Base-by-base conservation (phyloP, 768 basidiomycete species). In the Leccinum imitatum region DNA sequence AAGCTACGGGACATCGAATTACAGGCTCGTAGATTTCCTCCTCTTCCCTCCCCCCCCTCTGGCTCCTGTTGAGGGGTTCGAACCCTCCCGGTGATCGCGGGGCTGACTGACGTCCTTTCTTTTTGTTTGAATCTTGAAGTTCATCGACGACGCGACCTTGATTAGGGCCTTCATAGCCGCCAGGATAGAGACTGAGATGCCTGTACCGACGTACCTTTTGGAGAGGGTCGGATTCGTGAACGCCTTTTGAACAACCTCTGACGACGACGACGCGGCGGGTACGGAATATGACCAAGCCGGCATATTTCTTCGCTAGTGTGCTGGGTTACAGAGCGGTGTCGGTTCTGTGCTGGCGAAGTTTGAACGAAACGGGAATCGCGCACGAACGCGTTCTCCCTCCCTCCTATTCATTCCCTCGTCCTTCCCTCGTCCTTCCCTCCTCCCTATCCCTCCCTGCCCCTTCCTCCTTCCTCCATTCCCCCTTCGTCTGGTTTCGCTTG, bases 1-100 rank as follows among this genome's bases (percentile, higher is more conserved):
- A 73, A 73, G 47, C 46, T 73, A 11, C 59, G 61, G 27, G 65
- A 67, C 6, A 61, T 73, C 7, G 72, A 73, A 51, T 52, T 54
- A 33, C 73, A 74, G 69, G 72, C 19, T 25, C 35, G 64, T 67
- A 19, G 17, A 41, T 41, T 41, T 41, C 41, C 41, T 41, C 44
- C 19, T 19, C n/a, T 19, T 19, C 44, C 19, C 4, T 19, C 4
- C n/a, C 10, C 10, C n/a, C 31, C 31, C 31, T 31, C 31, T 31
- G 31, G 31, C 31, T n/a, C 11, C 10, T 46, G 44, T 19, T 46
- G 44, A 46, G 44, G 41, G 41, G 41, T 41, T 41, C 17, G 8
- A 41, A n/a, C 41, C 17, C 44, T 46, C 44, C 19, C 44, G 10
- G 19, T 46, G 44, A 46, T 46, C 44, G 44, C 11, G 44, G 44